A percentile compares a stretch with the other conserved stretches of the same genome.
Conservation (phyloP, 2,329 filamentous ascomycete genomes). For the Aspergillus udagawae region DNA sequence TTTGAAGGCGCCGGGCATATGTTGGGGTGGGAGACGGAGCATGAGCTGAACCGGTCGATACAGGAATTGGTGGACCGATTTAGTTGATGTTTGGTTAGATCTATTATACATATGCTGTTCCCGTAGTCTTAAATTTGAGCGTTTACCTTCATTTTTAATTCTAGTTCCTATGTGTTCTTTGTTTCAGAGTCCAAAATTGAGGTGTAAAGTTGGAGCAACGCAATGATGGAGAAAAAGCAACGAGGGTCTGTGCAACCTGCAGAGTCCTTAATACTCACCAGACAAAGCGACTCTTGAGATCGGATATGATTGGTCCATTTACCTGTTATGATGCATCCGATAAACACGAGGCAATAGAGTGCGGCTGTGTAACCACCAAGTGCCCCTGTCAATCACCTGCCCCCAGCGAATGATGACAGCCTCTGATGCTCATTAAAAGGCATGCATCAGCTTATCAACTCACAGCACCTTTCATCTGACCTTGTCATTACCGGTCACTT, state of each 20-base stretch:
- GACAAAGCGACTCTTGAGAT: neutral
- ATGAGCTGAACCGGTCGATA: slow-evolving; percentile 65
- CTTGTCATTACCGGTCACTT: neutral
- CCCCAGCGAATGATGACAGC: neutral
- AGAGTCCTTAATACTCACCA: neutral
- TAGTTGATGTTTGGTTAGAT: neutral
- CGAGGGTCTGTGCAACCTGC: neutral
- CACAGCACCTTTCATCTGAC: neutral
- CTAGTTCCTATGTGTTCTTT: neutral
- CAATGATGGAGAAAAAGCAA: neutral
- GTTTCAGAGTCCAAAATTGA: neutral
- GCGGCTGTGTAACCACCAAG: neutral
- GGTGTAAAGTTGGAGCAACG: neutral
- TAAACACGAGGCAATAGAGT: neutral
- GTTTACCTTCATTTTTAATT: neutral
- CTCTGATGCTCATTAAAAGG: neutral
- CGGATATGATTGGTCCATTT: neutral
- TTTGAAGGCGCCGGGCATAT: slow-evolving; percentile 74
- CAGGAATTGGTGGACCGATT: slow-evolving; percentile 51
- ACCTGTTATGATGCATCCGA: neutral
- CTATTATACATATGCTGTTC: neutral
- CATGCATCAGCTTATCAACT: neutral
- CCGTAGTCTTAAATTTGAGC: neutral
- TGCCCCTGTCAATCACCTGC: neutral
- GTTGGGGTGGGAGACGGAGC: slow-evolving; percentile 64